Evolutionary conservation across 768 basidiomycete genomes (phyloP).

Genomic region (Hemileccinum rubropunctum): DNA sequence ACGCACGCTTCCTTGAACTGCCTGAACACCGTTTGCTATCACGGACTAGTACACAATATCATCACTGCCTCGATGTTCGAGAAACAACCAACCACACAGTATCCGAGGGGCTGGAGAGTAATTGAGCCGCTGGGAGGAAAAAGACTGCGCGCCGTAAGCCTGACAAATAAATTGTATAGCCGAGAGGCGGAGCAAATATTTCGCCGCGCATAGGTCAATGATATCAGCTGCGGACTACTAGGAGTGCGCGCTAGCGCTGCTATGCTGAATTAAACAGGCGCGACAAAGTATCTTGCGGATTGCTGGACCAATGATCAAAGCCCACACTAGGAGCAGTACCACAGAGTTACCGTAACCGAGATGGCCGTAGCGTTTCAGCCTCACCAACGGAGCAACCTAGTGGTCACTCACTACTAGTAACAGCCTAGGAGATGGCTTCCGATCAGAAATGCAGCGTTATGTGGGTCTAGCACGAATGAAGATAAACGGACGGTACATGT

Average conservation of each 20-base stretch:
- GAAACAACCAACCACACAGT: not conserved
- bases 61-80: not conserved
- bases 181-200: not conserved
- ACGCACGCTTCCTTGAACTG: not conserved
- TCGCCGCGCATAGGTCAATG: not conserved
- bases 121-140: too few relatives aligned
- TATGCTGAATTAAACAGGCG: not conserved
- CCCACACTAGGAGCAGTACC: not conserved
- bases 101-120: too few relatives aligned
- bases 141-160: not conserved
- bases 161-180: not conserved
- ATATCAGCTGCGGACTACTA: not conserved
- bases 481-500: not conserved
- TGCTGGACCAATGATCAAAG: too few relatives aligned
- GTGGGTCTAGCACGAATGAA: not conserved
- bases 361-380: too few relatives aligned
- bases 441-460: constrained; percentile 5
- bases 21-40: too few relatives aligned
- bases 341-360: not conserved
- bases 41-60: too few relatives aligned
- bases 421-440: not conserved
- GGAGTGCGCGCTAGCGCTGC: too few relatives aligned
- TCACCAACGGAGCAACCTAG: not conserved
- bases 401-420: too few relatives aligned
- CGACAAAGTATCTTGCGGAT: not conserved